Evolutionary conservation across 2,329 filamentous ascomycete species (phyloP).

Genomic region (Bipolaris zeicola): DNA sequence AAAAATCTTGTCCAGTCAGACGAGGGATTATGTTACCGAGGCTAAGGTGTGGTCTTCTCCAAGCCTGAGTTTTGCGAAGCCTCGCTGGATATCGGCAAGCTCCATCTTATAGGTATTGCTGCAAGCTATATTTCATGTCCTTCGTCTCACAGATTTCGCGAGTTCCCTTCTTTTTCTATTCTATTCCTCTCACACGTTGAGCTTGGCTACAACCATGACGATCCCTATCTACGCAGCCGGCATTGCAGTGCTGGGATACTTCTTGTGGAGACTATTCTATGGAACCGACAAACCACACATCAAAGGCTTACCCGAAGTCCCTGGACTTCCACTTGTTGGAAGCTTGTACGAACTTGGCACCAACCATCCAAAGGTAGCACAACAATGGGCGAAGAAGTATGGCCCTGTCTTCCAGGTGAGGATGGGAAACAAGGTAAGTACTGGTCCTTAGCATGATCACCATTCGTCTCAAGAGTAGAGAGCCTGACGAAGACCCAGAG

Average conservation of each 20-base stretch:
- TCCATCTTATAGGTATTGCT: conserved; percentile 14
- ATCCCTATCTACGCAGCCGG: conserved; percentile 51
- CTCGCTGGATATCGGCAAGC: background rate
- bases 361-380: conserved; percentile 54
- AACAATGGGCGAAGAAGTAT: conserved; percentile 55
- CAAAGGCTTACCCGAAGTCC: conserved; percentile 55
- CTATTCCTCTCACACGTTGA: background rate
- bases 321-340: conserved; percentile 55
- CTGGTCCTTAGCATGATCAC: background rate
- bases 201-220: conserved; percentile 36
- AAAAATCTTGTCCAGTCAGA: conserved; percentile 10
- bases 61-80: background rate
- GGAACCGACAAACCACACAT: conserved; percentile 56
- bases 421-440: conserved; percentile 67
- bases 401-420: conserved; percentile 58
- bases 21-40: conserved; percentile 15
- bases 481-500: conserved; percentile 51
- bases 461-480: too few species aligned
- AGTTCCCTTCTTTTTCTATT: background rate
- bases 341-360: conserved; percentile 54
- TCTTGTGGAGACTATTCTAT: conserved; percentile 51
- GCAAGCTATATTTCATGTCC: background rate
- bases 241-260: conserved; percentile 49
- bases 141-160: background rate
- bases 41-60: background rate